Base-by-base conservation (phyloP, 371 early-diverging fungal genomes). In the Mortierella sp. region DNA sequence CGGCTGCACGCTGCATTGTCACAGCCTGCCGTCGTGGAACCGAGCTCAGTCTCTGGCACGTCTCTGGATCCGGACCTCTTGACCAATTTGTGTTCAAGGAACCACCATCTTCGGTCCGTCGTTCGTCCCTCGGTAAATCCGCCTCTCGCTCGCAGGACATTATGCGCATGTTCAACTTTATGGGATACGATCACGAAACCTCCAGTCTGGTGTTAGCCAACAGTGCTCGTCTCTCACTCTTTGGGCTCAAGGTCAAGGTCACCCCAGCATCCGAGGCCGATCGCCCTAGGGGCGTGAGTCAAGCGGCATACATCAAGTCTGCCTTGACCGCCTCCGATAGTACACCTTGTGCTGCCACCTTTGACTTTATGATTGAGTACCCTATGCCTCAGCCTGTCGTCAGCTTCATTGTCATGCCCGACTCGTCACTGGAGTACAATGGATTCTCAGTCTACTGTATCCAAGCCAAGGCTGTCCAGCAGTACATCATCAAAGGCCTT, bases 321-420 rank as follows among this genome's bases (percentile, higher is more conserved):
- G 71, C 70, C n/a, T 34, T 70, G 57, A 80, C 71, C 9, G 9
- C 48, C 44, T 55, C 58, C 19, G 65, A 70, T 4, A 31, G 71
- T 24, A n/a, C 70, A 21, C 48, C 75, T 21, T 80, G 81, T 26
- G 42, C 71, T 3, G 86, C 81, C 3, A 76, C 79, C 8, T 88
- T 89, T 76, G 89, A 89, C 65, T 89, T 88, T 73, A 84, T 89
- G 83, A 83, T 89, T 26, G 89, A 89, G 79, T 87, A 82, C 55
- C 89, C 89, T 0, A 87, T 88, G 80, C 82, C 83, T 13, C 89
- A 89, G 70, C 82, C 81, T 24, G 76, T 89, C 19, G 82, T 87
- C 63, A 89, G 86, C 73, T 89, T 89, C 79, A 87, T 88, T 34
- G 75, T 88, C 24, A 80, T 86, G 54, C 83, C 89, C 0, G 89